Conservation (phyloP, 2,329 filamentous ascomycete genomes). For the Sordariomycetes sp. region DNA sequence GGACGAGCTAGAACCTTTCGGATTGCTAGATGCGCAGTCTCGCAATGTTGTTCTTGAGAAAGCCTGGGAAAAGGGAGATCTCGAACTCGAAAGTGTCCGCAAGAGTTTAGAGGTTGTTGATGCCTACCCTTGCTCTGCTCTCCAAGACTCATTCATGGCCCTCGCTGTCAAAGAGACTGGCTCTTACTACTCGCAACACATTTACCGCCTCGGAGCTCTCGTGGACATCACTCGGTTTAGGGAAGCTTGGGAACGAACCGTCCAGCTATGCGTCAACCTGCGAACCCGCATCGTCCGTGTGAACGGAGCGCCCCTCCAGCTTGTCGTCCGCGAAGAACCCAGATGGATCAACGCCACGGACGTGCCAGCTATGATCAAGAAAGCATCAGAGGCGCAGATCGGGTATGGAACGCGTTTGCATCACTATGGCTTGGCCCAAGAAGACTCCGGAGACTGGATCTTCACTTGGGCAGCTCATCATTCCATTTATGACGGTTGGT, state of each 20-base stretch:
- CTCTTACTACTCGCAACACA: conserved; percentile 7
- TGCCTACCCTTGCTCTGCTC: conserved; percentile 24
- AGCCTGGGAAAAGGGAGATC: too few relatives aligned
- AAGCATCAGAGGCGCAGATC: background rate
- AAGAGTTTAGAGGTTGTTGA: too few relatives aligned
- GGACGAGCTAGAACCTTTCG: too few relatives aligned
- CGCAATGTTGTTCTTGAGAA: too few relatives aligned
- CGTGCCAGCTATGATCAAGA: background rate
- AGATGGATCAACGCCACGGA: background rate
- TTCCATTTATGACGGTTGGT: conserved; percentile 42
- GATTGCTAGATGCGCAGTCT: too few relatives aligned
- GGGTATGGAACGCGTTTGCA: background rate
- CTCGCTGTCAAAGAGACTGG: conserved; percentile 12
- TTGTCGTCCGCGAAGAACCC: background rate
- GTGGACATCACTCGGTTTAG: conserved; percentile 8
- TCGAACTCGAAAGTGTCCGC: too few relatives aligned
- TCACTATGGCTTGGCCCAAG: background rate
- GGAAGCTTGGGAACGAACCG: conserved; percentile 9
- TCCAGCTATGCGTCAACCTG: conserved; percentile 7
- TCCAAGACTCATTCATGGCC: conserved; percentile 27
- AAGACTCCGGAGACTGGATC: background rate
- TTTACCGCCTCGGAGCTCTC: background rate
- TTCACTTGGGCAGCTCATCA: conserved; percentile 18
- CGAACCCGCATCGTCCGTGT: conserved; percentile 10
- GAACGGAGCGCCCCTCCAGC: background rate